Evolutionary conservation across 2,329 filamentous ascomycete species (phyloP).

Genomic region (Basipetospora sp.): DNA sequence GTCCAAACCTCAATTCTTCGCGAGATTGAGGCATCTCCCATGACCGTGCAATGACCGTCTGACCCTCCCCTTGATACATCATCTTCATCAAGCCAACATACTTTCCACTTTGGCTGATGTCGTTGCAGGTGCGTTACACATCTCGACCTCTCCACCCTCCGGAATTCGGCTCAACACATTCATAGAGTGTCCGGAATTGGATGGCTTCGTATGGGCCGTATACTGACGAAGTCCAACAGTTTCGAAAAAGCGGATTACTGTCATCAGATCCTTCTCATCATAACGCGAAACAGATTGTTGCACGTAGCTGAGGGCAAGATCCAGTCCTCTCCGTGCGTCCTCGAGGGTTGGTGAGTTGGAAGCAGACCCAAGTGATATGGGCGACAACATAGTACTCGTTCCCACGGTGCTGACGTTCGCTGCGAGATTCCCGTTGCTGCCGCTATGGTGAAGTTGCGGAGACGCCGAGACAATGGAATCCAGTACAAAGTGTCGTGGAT

Average conservation of each 20-base stretch:
- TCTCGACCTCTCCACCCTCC: slow-evolving; percentile 6
- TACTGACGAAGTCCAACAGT: slow-evolving; percentile 6
- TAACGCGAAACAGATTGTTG: slow-evolving; percentile 6
- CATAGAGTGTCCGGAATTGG: background rate
- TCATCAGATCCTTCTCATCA: slow-evolving; percentile 8
- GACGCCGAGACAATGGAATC: slow-evolving; percentile 17
- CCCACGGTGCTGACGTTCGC: slow-evolving; percentile 12
- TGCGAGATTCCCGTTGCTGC: slow-evolving; percentile 34
- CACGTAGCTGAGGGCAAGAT: slow-evolving; percentile 8
- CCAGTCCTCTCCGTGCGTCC: slow-evolving; percentile 9
- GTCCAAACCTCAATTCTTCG: no score
- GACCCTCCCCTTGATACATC: no score
- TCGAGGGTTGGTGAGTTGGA: slow-evolving; percentile 6
- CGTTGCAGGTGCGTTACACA: slow-evolving; percentile 2
- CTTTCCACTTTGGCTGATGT: slow-evolving; percentile 1
- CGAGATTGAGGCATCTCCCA: no score
- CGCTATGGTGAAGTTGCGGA: slow-evolving; percentile 34
- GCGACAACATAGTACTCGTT: slow-evolving; percentile 1
- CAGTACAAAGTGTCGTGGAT: slow-evolving; percentile 22
- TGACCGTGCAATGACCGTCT: no score
- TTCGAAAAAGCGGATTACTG: slow-evolving; percentile 10
- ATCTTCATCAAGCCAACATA: no score
- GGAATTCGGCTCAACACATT: slow-evolving; percentile 6
- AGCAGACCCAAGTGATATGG: background rate
- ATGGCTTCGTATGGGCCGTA: background rate